phyloP scores from a whole-genome alignment of 768 basidiomycete genomes.

The Russula sp. region DNA sequence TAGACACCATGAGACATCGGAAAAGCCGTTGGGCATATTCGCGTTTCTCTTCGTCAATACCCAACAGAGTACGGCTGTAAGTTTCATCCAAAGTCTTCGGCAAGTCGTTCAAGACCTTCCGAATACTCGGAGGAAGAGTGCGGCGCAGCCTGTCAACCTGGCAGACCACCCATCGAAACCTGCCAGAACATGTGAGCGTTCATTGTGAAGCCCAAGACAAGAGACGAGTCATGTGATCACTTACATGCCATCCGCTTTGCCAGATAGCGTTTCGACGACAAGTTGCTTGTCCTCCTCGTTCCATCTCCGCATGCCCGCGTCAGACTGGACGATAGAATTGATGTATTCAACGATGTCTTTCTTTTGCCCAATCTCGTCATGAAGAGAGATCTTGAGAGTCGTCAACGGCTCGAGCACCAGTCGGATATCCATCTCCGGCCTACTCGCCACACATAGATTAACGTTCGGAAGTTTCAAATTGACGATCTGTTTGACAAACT shows the following conservation, averaged over 20 bases:
- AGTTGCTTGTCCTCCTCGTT: not conserved
- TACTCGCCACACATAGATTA: slow-evolving; percentile 4
- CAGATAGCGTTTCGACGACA: not conserved
- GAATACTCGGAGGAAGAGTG: not conserved
- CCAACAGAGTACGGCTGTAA: not conserved
- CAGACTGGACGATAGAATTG: not conserved
- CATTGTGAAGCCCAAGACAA: too few species aligned
- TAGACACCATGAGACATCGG: slow-evolving; percentile 5
- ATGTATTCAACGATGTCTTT: slow-evolving; percentile 4
- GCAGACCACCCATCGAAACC: slow-evolving; percentile 16
- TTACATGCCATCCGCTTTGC: slow-evolving; percentile 21
- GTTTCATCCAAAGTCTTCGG: slow-evolving; percentile 5
- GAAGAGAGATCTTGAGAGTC: not conserved
- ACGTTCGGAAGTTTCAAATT: not conserved
- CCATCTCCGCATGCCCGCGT: not conserved
- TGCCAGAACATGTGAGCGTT: not conserved
- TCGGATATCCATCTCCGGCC: slow-evolving; percentile 1
- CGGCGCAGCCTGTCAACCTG: slow-evolving; percentile 4
- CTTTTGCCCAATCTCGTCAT: not conserved
- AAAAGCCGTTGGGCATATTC: slow-evolving; percentile 6
- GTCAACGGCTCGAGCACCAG: not conserved
- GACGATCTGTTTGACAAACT: not conserved
- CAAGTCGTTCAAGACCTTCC: not conserved
- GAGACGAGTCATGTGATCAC: not conserved
- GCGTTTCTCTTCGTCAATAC: not conserved